Conservation (phyloP, 768 basidiomycete genomes). For the Phallus indusiatus region DNA sequence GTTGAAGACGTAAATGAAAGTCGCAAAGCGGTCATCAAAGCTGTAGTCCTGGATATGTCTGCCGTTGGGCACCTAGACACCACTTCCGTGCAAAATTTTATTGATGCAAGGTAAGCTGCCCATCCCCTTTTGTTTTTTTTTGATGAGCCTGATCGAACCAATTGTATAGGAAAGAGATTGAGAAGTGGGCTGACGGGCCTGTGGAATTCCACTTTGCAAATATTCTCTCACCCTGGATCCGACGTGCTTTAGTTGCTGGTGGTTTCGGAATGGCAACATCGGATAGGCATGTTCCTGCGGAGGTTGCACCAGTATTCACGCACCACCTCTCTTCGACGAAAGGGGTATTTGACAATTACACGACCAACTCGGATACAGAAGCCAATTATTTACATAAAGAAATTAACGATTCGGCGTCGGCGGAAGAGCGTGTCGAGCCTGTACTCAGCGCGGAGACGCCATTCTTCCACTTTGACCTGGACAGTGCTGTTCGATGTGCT, state of each 20-base stretch:
- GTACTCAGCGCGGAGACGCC: constrained; percentile 42
- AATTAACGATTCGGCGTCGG: constrained; percentile 14
- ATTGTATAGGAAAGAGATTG: constrained; percentile 56
- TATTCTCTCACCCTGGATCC: constrained; percentile 88
- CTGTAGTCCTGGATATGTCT: constrained; percentile 88
- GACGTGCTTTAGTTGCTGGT: constrained; percentile 78
- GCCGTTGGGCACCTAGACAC: constrained; percentile 83
- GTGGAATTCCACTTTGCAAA: constrained; percentile 95
- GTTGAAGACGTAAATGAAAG: constrained; percentile 41
- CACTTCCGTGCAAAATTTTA: constrained; percentile 82
- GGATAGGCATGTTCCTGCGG: constrained; percentile 33
- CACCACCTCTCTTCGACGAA: constrained; percentile 25
- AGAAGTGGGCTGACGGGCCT: constrained; percentile 71
- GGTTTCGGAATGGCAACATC: constrained; percentile 76
- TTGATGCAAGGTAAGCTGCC: constrained; percentile 46
- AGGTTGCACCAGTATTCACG: constrained; percentile 74
- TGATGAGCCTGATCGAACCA: background rate
- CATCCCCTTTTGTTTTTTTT: background rate
- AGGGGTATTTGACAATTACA: constrained; percentile 7
- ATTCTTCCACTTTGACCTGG: constrained; percentile 88
- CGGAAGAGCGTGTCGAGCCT: constrained; percentile 12
- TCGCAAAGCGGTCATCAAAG: constrained; percentile 60
- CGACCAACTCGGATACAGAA: constrained; percentile 8
- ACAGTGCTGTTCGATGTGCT: constrained; percentile 59
- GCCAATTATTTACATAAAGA: constrained; percentile 19